Base-by-base conservation (phyloP, 164 flowering plant genomes). In the Taxillus chinensis region DNA sequence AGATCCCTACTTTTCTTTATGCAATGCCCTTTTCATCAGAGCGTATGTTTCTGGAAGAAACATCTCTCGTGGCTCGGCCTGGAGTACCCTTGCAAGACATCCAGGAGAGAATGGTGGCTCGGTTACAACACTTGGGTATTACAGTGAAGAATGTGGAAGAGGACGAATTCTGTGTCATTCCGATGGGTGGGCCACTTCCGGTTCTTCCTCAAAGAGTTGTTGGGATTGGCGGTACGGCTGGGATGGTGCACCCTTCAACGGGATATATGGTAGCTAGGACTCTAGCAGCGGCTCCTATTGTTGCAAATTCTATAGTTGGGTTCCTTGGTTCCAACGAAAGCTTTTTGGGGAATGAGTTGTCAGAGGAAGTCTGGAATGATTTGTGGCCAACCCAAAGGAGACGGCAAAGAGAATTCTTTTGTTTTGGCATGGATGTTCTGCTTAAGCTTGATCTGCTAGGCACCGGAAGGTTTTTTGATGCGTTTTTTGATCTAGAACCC, bases 211-310 rank as follows among this genome's bases (percentile, higher is more conserved):
- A 91, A 67, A 70, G 95, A 71, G 90, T 91, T 37, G 76, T 91
- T 16, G 98, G 98, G 45, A 87, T 91, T 17, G 96, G 98, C 52
- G 98, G 98, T 16, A 89, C 98, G 3, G 98, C 96, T 12, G 98
- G 96, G 5, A 89, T 89, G 98, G 98, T 91, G 64, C 98, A 91
- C 63, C 98, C 98, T 12, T 91, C 98, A 5, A 91, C 98, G 40
- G 98, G 98, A 5, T 91, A 91, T 66, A 91, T 91, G 98, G 98
- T 91, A 27, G 98, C 96, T 8, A 77, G 90, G 74, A 89, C 96
- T 53, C 80, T 91, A 45, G 96, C 93, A 8, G 95, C 92, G 13
- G 95, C 98, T 65, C 95, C 98, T 5, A 71, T 87, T 55, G 84
- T 89, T 67, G 95, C 96, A 46, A 74, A 80, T 41, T 64, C 96